Evolutionary conservation across 805 yeast genomes (phyloP), one percentile per base, ranked within the genome.

Genomic region (Tanozyma kutaoensis): DNA sequence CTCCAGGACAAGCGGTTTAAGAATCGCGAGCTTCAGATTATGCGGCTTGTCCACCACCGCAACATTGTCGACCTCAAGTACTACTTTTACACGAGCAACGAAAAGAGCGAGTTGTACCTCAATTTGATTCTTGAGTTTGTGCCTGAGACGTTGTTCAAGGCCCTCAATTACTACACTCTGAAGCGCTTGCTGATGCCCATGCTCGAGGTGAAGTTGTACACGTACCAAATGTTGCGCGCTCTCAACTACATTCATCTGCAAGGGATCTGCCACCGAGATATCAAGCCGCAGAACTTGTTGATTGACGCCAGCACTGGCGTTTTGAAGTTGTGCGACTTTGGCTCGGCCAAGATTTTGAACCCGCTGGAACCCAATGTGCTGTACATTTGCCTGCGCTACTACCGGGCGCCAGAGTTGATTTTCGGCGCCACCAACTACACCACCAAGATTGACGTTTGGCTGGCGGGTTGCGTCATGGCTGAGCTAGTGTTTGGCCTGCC

Each of bases 391-490:
- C 85, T 96, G 12, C 69, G 98, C 41, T 91, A 88, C 56, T 91
- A 91, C 55, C 66, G 98, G 31, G 98, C 98, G 5, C 98, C 98
- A 0, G 98, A 91, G 55, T 70, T 91, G 41, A 91, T 91, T 34
- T 91, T 91, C 59, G 98, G 97, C 12, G 94, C 97, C 10, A 79
- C 94, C 15, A 82, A 86, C 53, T 91, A 91, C 54, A 84, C 97
- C 6, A 85, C 96, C 17, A 86, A 88, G 52, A 91, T 91, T 38
- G 98, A 91, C 50, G 72, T 91, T 25, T 91, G 98, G 98, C 81
- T 95, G 10, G 84, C 93, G 10, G 95, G 95, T 13, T 91, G 98
- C 60, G 98, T 91, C 14, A 85, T 91, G 82, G 97, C 97, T 4
- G 98, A 91, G 56, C 61, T 91, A 43, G 72, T 86, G 36, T 66